Percentiles rank a stretch among this genome's conserved stretches.
Conservation (phyloP, 2,329 filamentous ascomycete species). For the Aspergillus calidoustus region DNA sequence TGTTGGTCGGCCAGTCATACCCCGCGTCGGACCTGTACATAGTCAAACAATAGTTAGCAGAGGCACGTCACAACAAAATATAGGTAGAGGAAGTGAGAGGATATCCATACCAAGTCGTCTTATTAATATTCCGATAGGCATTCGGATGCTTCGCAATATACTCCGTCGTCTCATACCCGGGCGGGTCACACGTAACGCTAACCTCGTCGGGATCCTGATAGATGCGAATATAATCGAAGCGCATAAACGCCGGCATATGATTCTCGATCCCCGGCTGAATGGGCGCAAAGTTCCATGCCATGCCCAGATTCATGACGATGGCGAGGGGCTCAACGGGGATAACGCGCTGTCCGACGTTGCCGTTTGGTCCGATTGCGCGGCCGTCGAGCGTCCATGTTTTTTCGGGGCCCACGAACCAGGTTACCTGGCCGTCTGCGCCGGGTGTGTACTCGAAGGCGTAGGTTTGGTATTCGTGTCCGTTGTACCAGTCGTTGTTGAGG, state of each 20-base stretch:
- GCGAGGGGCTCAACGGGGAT: constrained; percentile 71
- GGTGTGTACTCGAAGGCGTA: constrained; percentile 69
- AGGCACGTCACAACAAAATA: not conserved
- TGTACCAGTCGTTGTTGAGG: constrained; percentile 69
- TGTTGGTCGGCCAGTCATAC: constrained; percentile 66
- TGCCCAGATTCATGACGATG: constrained; percentile 71
- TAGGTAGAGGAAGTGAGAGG: too few relatives aligned
- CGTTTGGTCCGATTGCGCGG: constrained; percentile 67
- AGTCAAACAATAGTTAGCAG: constrained; percentile 8
- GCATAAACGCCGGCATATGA: constrained; percentile 67
- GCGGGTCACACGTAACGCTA: constrained; percentile 69
- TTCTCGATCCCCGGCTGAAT: constrained; percentile 62
- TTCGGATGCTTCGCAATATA: constrained; percentile 68
- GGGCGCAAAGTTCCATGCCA: constrained; percentile 68
- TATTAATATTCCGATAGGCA: constrained; percentile 67
- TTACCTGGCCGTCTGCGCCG: constrained; percentile 63
- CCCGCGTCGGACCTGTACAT: constrained; percentile 50
- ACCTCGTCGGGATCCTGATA: constrained; percentile 66
- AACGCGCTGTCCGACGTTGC: constrained; percentile 68
- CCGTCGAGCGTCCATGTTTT: constrained; percentile 68
- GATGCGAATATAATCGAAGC: constrained; percentile 72
- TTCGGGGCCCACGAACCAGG: constrained; percentile 70
- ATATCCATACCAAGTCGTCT: constrained; percentile 62
- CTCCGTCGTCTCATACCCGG: constrained; percentile 67
- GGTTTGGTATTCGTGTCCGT: constrained; percentile 65